These are phyloP conservation scores for Mesembryanthemum crystallinum DNA, from an alignment of 148 eudicot genomes.

Conservation along the genomic window DNA sequence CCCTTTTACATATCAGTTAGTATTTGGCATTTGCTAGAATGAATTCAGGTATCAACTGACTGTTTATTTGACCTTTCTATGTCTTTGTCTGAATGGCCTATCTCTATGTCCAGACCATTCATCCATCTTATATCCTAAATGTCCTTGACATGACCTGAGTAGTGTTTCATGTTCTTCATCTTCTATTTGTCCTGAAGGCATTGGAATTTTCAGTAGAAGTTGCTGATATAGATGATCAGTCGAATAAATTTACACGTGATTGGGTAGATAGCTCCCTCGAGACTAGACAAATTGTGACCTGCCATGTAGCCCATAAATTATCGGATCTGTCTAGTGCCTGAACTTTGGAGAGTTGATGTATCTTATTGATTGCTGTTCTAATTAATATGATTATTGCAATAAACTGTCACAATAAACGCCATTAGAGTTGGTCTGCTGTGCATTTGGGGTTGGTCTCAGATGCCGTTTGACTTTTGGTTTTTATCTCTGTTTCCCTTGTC, in stretches of 20 bases:
- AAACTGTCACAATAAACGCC: not conserved
- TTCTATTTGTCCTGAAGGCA: not conserved
- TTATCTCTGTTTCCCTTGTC: not conserved
- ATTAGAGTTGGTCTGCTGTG: not conserved
- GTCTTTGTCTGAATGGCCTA: not conserved
- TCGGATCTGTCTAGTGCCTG: not conserved
- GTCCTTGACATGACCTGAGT: not conserved
- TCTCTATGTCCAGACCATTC: not conserved
- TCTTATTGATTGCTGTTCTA: not conserved
- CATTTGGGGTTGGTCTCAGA: not conserved
- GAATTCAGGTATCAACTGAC: not conserved
- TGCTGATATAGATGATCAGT: not conserved
- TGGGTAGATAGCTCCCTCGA: not conserved
- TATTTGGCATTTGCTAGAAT: slow-evolving; percentile 1
- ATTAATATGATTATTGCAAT: not conserved
- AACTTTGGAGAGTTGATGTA: not conserved
- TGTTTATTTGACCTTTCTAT: not conserved
- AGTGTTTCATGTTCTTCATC: not conserved
- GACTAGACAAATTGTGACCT: no score
- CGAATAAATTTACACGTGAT: not conserved
- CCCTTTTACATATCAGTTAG: not conserved
- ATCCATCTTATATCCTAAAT: not conserved
- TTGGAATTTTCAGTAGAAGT: not conserved
- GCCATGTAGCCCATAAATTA: not conserved
- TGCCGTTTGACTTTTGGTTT: not conserved